These are phyloP conservation scores for Aspergillus aculeatus DNA, from an alignment of 2,329 filamentous ascomycete species.

Conservation along the genomic window DNA sequence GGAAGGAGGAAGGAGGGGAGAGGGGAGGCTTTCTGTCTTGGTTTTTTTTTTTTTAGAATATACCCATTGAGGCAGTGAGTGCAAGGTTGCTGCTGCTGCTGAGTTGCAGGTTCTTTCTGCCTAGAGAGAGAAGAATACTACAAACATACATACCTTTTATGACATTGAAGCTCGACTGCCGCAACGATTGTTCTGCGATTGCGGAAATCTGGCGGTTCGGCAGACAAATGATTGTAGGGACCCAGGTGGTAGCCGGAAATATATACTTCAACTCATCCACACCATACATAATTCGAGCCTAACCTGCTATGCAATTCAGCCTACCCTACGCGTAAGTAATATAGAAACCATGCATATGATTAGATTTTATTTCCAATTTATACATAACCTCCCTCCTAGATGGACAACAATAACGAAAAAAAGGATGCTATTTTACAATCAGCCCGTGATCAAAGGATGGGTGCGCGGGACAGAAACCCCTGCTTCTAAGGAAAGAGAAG, in stretches of 20 bases:
- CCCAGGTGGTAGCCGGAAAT: no score
- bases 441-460: constrained; percentile 27
- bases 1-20: background rate
- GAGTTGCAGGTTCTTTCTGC: background rate
- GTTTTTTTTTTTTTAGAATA: background rate
- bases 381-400: constrained; percentile 14
- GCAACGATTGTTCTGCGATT: no score
- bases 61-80: background rate
- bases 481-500: constrained; percentile 8
- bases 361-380: constrained; percentile 23
- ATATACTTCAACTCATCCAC: no score
- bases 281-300: no score
- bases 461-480: constrained; percentile 28
- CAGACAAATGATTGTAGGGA: no score
- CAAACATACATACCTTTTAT: no score
- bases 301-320: no score
- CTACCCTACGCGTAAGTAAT: background rate
- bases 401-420: constrained; percentile 22
- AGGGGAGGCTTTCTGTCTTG: background rate
- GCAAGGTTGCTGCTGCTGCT: background rate
- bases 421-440: constrained; percentile 35
- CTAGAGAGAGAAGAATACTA: no score
- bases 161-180: no score
- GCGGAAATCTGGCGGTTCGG: no score
- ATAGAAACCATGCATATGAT: constrained; percentile 1